Base-by-base conservation (phyloP, 1,284 basidiomycete species). In the Malassezia brasiliensis region DNA sequence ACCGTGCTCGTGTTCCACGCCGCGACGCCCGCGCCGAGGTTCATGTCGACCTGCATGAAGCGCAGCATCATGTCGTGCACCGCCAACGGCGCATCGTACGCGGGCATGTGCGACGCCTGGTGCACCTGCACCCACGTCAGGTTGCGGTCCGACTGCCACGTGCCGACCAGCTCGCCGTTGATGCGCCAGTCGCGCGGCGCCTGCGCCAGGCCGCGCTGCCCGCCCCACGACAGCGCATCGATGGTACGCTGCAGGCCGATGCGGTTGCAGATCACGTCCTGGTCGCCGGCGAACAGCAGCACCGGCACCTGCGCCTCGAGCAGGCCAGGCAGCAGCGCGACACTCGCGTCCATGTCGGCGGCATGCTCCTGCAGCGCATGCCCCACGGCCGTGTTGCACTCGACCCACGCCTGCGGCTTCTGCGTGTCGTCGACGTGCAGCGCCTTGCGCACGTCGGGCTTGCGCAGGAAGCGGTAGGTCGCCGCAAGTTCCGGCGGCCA, bases 201-300 rank as follows among this genome's bases (percentile, higher is more conserved):
- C 14, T 19, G 10, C 37, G 52, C 57, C 37, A 67, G 81, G 0
- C 93, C 93, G n/a, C 77, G 84, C 45, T 75, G 82, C 1, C 90
- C 90, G 56, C 82, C 83, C 93, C 93, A 99, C 3, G 79, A 79
- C 79, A 99, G 79, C 22, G 80, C 78, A 56, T 86, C 83, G 35
- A 96, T 87, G 79, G 88, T 83, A 56, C 81, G 81, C 77, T 94
- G 88, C 48, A 90, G 81, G 2, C 93, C 93, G 53, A 93, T 80
- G 70, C 94, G 85, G 75, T 96, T 96, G 65, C 70, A 98, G 62
- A 96, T 93, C 49, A 93, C 79, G 75, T 99, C 93, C 76, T 96
- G 86, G 72, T 93, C 90, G 14, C 93, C 93, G 0, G 85, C 90
- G 67, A 96, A 98, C 47, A 99, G 80, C 69, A 98, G 74, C n/a